phyloP scores from a whole-genome alignment of 2,329 filamentous ascomycete species.

The Didymella arachidicola region DNA sequence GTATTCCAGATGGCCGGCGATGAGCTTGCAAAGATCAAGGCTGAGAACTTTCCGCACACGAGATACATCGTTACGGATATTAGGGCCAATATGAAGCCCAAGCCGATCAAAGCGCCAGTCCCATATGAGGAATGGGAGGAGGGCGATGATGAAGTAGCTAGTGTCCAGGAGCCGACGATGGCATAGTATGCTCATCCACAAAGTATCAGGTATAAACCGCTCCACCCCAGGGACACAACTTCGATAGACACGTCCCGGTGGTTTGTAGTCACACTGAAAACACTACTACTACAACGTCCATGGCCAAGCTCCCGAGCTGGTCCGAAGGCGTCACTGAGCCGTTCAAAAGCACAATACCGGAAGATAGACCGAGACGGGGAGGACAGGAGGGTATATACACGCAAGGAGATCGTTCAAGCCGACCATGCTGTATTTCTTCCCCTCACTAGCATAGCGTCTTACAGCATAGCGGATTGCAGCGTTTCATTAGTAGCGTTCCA shows the following conservation, averaged over 20 bases:
- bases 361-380: too few species aligned
- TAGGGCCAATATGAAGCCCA: conserved; percentile 44
- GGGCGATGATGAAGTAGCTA: conserved; percentile 18
- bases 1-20: conserved; percentile 52
- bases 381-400: neutral
- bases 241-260: too few species aligned
- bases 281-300: too few species aligned
- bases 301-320: neutral
- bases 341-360: neutral
- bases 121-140: conserved; percentile 17
- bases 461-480: neutral
- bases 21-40: conserved; percentile 52
- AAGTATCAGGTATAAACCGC: neutral
- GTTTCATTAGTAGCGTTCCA: neutral
- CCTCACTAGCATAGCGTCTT: neutral
- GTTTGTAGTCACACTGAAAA: too few species aligned
- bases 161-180: neutral
- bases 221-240: too few species aligned
- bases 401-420: neutral
- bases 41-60: conserved; percentile 16
- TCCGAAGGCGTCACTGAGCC: neutral
- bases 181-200: neutral
- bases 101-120: conserved; percentile 32
- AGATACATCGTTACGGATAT: conserved; percentile 30
- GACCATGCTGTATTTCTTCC: neutral